These are phyloP conservation scores for Catharanthus roseus DNA, from an alignment of 257 asterid species.

Conservation along the genomic window DNA sequence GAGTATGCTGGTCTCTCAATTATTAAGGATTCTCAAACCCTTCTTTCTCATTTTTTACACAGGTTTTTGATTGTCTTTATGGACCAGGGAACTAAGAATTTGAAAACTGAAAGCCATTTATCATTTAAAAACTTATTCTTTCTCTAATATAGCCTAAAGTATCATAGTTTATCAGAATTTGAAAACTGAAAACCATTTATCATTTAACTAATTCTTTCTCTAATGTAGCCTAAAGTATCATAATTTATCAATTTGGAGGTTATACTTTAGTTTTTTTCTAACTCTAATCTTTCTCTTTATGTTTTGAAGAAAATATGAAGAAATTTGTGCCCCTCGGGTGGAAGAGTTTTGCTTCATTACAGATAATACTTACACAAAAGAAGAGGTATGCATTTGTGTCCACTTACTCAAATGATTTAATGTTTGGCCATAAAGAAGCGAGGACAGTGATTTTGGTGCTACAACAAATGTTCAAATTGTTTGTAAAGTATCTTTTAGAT, in stretches of 20 bases:
- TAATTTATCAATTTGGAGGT: constrained; percentile 5
- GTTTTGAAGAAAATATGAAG: constrained; percentile 79
- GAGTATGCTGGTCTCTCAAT: not conserved
- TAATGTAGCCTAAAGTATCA: not conserved
- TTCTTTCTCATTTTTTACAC: not conserved
- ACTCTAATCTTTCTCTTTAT: constrained; percentile 13
- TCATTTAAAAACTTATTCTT: not conserved
- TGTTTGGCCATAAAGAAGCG: not conserved
- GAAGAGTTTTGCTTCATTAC: constrained; percentile 94
- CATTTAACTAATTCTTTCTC: not conserved
- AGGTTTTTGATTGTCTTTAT: not conserved
- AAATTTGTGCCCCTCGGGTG: constrained; percentile 89
- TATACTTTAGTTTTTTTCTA: constrained; percentile 12
- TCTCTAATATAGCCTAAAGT: not conserved
- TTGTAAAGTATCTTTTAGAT: not conserved
- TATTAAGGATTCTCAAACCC: not conserved
- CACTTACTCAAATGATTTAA: constrained; percentile 1
- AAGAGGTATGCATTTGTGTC: constrained; percentile 52
- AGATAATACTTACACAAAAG: constrained; percentile 81
- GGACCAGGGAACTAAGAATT: not conserved
- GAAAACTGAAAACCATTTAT: not conserved
- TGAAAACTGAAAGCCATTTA: not conserved
- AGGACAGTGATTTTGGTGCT: not conserved
- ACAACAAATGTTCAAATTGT: not conserved
- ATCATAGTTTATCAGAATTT: not conserved